Base-by-base conservation (phyloP, 2,329 filamentous ascomycete genomes). In the Ramularia endophylla region DNA sequence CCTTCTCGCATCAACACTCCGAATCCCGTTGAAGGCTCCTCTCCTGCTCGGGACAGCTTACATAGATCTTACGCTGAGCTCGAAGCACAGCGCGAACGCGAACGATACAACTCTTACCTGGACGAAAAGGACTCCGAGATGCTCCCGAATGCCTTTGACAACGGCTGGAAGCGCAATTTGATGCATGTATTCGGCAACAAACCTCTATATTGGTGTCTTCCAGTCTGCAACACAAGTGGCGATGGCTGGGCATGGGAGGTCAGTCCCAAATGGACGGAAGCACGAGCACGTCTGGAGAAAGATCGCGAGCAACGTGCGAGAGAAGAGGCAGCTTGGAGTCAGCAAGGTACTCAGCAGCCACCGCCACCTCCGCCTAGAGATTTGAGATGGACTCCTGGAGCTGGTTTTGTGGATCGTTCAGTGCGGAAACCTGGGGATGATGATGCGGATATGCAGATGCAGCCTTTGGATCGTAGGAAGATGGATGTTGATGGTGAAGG, bases 211-310 rank as follows among this genome's bases (percentile, higher is more conserved):
- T 97, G 92, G 90, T 67, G 73, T 19, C 47, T 97, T 1, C 92
- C 92, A 0, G 69, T 97, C 33, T 80, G 77, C 63, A 97, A 85
- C 58, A 94, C 88, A 2, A 85, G 80, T 0, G 90, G 90, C 25
- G 87, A 98, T 62, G 92, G 92, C 16, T 98, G 90, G 90, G 75
- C 73, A 32, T 98, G 92, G 92, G 88, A 95, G 56, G 77, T 89
- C 1, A 94, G 81, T 57, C 74, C 78, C 1, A 79, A 78, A 51
- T 98, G 92, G 85, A 49, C 85, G 2, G 79, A 81, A 27, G 84
- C 82, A 3, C 73, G 81, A 31, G 81, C 87, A 8, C 59, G 55
- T 3, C 40, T 63, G 2, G 56, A 52, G 5, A 69, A 69, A 15
- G 71, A 88, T 36, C 61, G 65, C 19, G 60, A 58, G 29, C 61